phyloP scores from a whole-genome alignment of 2,329 filamentous ascomycete species.

The Alternaria postmessia region DNA sequence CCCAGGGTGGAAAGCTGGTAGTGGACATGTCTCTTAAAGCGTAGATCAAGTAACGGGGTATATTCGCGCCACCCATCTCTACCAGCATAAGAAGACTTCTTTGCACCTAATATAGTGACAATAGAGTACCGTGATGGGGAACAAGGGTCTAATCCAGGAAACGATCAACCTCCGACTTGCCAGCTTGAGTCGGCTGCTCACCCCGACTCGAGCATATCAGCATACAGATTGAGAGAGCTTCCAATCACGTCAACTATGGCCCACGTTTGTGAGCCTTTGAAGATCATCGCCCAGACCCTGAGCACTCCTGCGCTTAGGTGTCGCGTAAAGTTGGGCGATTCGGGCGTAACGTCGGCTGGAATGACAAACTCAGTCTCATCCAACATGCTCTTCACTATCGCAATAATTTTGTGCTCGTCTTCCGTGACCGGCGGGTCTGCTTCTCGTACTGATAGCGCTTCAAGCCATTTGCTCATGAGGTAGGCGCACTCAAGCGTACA shows the following conservation, averaged over 20 bases:
- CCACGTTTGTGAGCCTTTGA: constrained; percentile 55
- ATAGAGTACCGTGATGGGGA: background rate
- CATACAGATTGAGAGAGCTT: constrained; percentile 52
- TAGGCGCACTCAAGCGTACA: constrained; percentile 53
- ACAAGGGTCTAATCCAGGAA: background rate
- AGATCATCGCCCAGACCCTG: constrained; percentile 54
- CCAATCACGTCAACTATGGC: constrained; percentile 55
- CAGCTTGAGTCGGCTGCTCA: constrained; percentile 29
- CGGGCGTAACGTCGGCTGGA: constrained; percentile 37
- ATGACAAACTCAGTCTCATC: constrained; percentile 51
- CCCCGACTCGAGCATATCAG: constrained; percentile 50
- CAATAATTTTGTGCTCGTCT: constrained; percentile 50
- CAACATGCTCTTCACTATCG: constrained; percentile 53
- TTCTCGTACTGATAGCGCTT: constrained; percentile 42
- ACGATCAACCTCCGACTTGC: background rate
- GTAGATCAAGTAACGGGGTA: background rate
- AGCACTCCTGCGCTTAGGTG: constrained; percentile 52
- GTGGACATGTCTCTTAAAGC: constrained; percentile 49
- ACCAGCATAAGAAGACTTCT: background rate
- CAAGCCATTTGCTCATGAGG: constrained; percentile 53
- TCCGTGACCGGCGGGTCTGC: constrained; percentile 48
- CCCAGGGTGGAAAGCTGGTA: constrained; percentile 56
- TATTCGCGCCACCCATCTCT: too few relatives aligned
- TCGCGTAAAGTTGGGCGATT: constrained; percentile 44
- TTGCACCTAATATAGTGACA: background rate